A percentile compares a stretch with the other conserved stretches of the same genome.
Conservation (phyloP, 352 stramenopile genomes). For the Pythium scleroteichum region DNA sequence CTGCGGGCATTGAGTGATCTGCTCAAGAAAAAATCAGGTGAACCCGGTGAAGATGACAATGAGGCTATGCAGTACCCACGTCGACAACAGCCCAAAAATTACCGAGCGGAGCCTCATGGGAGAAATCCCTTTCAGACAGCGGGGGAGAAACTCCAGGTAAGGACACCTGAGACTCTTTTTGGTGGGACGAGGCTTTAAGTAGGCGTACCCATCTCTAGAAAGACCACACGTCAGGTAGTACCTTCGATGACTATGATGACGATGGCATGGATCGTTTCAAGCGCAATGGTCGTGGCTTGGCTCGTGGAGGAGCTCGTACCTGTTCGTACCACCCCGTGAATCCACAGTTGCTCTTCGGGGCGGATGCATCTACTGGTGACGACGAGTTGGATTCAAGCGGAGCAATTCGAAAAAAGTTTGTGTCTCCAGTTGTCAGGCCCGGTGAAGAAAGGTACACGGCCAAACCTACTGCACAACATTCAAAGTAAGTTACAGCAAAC, state of each 20-base stretch:
- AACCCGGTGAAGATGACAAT: slow-evolving; percentile 14
- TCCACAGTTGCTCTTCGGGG: slow-evolving; percentile 58
- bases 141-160: slow-evolving; percentile 47
- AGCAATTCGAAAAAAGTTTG: slow-evolving; percentile 71
- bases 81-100: not conserved
- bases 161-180: not conserved
- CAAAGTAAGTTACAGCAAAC: slow-evolving; percentile 10
- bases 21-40: slow-evolving; percentile 18
- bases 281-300: slow-evolving; percentile 29
- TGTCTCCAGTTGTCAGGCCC: slow-evolving; percentile 50
- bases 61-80: slow-evolving; percentile 11
- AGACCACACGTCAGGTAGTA: slow-evolving; percentile 23
- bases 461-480: slow-evolving; percentile 16
- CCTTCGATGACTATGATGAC: slow-evolving; percentile 40
- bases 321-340: slow-evolving; percentile 79
- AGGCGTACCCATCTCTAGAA: slow-evolving; percentile 11
- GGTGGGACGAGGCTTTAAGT: not conserved
- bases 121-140: slow-evolving; percentile 74
- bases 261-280: slow-evolving; percentile 25
- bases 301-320: slow-evolving; percentile 29
- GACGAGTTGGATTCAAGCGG: slow-evolving; percentile 30
- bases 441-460: slow-evolving; percentile 26
- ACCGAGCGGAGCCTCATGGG: not conserved
- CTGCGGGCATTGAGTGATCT: slow-evolving; percentile 26
- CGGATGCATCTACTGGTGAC: slow-evolving; percentile 23